A percentile compares a stretch with the other conserved stretches of the same genome.
These are phyloP conservation scores for Heracleum sosnowskyi DNA, from an alignment of 129 eudicot genomes.

Conservation along the genomic window DNA sequence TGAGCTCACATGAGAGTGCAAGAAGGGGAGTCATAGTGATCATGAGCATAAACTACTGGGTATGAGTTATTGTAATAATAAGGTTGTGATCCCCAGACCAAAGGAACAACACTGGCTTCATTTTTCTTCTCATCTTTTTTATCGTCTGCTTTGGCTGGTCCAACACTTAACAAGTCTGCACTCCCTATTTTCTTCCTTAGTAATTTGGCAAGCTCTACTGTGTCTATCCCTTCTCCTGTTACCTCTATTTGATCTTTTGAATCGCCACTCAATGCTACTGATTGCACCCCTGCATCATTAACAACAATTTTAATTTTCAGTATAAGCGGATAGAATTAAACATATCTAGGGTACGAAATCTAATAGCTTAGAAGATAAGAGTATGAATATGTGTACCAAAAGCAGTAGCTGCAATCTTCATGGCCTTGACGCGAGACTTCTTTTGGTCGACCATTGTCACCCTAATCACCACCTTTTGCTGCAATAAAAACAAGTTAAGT, in stretches of 20 bases:
- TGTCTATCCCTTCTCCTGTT: conserved; percentile 22
- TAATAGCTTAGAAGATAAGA: too few relatives aligned
- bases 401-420: conserved; percentile 9
- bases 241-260: conserved; percentile 21
- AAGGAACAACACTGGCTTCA: background rate
- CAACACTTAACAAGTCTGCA: conserved; percentile 25
- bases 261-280: conserved; percentile 12
- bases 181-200: conserved; percentile 24
- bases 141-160: conserved; percentile 11
- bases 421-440: conserved; percentile 10
- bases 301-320: background rate
- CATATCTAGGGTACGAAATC: too few relatives aligned
- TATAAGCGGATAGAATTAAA: too few relatives aligned
- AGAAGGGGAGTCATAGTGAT: background rate
- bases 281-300: conserved; percentile 17
- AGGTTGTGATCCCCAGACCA: background rate
- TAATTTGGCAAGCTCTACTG: conserved; percentile 14
- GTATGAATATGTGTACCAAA: background rate
- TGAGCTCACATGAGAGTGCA: background rate
- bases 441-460: conserved; percentile 4
- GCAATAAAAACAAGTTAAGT: background rate
- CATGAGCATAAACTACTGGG: background rate
- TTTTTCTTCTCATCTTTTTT: background rate
- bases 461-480: conserved; percentile 14
- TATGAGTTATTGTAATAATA: background rate